Evolutionary conservation across 1,284 basidiomycete species (phyloP).

Genomic region (Bjerkandera adusta): DNA sequence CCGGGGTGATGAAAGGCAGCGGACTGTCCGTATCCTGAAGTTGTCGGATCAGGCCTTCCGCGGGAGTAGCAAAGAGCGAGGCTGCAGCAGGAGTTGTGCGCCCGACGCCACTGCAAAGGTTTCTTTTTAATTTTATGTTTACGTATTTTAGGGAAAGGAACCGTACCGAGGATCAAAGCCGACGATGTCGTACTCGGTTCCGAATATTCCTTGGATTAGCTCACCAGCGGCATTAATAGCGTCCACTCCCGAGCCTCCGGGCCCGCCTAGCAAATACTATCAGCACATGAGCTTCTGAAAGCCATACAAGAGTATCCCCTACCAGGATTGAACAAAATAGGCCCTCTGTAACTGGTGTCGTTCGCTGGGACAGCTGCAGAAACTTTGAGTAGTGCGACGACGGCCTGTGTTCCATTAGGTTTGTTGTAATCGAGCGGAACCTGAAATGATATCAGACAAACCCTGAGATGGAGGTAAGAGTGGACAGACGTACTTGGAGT

Average conservation of each 20-base stretch:
- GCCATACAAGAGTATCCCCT: too few relatives aligned
- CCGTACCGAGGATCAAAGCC: slow-evolving; percentile 32
- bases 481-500: too few relatives aligned
- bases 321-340: slow-evolving; percentile 34
- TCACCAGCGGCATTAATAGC: neutral
- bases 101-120: slow-evolving; percentile 1
- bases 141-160: neutral
- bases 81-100: neutral
- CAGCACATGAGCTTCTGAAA: too few relatives aligned
- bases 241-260: slow-evolving; percentile 30
- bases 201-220: slow-evolving; percentile 18
- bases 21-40: neutral
- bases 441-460: too few relatives aligned
- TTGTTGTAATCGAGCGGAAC: slow-evolving; percentile 32
- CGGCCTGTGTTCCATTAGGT: slow-evolving; percentile 23
- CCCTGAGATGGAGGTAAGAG: too few relatives aligned
- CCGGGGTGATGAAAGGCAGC: neutral
- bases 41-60: slow-evolving; percentile 5
- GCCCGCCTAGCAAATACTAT: too few relatives aligned
- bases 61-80: slow-evolving; percentile 9
- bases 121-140: neutral
- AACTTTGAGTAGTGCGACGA: slow-evolving; percentile 28
- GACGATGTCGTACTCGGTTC: slow-evolving; percentile 31
- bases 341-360: slow-evolving; percentile 28
- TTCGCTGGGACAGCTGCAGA: slow-evolving; percentile 22